Evolutionary conservation across 805 yeast species (phyloP), one percentile per base, ranked within the genome.

Genomic region (Clavispora asparagi): DNA sequence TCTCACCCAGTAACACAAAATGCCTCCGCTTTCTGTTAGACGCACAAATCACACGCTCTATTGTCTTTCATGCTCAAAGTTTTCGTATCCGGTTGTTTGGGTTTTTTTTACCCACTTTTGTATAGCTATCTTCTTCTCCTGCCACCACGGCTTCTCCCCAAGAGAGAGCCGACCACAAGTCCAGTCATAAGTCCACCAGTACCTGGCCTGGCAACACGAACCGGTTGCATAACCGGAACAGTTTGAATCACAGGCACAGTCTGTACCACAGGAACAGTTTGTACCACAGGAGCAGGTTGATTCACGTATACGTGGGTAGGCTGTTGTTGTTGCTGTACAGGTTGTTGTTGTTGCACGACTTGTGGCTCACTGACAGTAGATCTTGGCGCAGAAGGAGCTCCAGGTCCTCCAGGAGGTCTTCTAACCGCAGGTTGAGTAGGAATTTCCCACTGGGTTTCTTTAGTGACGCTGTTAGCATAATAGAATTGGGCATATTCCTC

Each of bases 381-480:
- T 27, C 14, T 28, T 14, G 41, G n/a, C 12, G 38, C 29, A 41
- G 38, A 6, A n/a, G 43, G 36, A 9, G 13, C 31, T 25, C 16
- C 23, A 6, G 38, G 26, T 5, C n/a, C 23, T n/a, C 26, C 30
- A 3, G 38, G 26, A 6, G 41, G 30, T 28, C 41, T 14, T 11
- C 4, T 14, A 10, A 16, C 32, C 5, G 41, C 41, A 17, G 43
- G 31, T 6, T 27, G 17, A 13, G 37, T 32, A 1, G 65, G 65
- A 11, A 51, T 28, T 10, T 61, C 67, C 71, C 71, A 66, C 45
- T 62, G 66, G 4, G 67, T 57, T 38, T 54, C 49, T 5, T 64
- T 64, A 7, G 67, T 62, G 7, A 44, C 33, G 9, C 52, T 45
- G 45, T 65, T 61, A 36, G 63, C 61, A 44, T 50, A 65, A 42